A percentile compares a stretch with the other conserved stretches of the same genome.
Evolutionary conservation across 352 stramenopile genomes (phyloP).

Genomic region (Pythium coloratum): DNA sequence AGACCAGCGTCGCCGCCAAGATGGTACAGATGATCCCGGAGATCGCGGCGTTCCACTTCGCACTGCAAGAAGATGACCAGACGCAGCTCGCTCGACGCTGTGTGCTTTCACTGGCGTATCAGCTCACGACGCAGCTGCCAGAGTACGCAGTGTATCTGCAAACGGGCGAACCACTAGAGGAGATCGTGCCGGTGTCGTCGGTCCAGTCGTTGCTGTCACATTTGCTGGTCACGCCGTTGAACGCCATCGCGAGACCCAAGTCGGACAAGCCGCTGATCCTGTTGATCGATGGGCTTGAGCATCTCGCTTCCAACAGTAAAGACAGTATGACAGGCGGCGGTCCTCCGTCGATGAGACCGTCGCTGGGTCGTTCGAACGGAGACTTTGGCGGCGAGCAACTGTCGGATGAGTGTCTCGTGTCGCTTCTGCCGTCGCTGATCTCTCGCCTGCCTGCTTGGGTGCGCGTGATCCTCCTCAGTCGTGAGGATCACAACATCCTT

Average conservation of each 20-base stretch:
- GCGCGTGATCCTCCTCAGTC: constrained; percentile 59
- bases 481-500: constrained; percentile 60
- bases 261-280: constrained; percentile 57
- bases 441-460: constrained; percentile 65
- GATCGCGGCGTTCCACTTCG: constrained; percentile 75
- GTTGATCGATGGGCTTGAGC: constrained; percentile 69
- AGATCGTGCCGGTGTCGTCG: constrained; percentile 73
- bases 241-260: constrained; percentile 54
- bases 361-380: constrained; percentile 11
- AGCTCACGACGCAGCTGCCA: constrained; percentile 72
- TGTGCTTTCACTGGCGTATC: constrained; percentile 68
- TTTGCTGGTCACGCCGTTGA: constrained; percentile 62
- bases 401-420: constrained; percentile 59
- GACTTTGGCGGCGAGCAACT: neutral
- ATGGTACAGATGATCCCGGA: constrained; percentile 71
- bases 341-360: constrained; percentile 12
- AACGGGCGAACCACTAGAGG: constrained; percentile 65
- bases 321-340: neutral
- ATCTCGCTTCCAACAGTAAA: constrained; percentile 33
- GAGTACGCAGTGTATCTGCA: constrained; percentile 71
- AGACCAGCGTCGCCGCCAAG: constrained; percentile 58
- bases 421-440: constrained; percentile 49
- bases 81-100: constrained; percentile 66
- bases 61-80: constrained; percentile 71
- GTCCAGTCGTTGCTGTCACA: constrained; percentile 52